phyloP scores from a whole-genome alignment of 805 yeast species.

The Isabelozyma gotoi region DNA sequence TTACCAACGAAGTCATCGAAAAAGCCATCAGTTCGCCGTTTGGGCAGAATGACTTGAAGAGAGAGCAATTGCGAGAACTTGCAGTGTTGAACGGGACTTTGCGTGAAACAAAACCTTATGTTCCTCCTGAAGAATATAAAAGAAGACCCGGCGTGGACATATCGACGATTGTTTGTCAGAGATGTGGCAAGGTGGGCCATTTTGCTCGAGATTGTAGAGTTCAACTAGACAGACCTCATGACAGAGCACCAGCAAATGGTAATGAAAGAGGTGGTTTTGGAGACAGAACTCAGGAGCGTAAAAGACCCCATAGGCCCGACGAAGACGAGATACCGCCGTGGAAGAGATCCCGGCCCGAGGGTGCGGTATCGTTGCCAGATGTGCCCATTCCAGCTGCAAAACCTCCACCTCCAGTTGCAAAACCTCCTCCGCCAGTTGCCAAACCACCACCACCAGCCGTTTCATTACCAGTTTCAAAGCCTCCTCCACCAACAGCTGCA shows the following conservation, averaged over 20 bases:
- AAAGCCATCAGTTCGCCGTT: constrained; percentile 88
- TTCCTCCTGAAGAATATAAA: constrained; percentile 23
- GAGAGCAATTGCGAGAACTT: constrained; percentile 86
- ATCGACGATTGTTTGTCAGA: constrained; percentile 61
- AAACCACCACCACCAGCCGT: constrained; percentile 8
- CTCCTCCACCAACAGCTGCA: constrained; percentile 17
- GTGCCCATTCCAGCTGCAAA: too few relatives aligned
- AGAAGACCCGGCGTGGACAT: constrained; percentile 40
- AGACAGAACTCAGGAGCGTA: neutral
- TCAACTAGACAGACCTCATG: constrained; percentile 1
- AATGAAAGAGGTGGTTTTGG: neutral
- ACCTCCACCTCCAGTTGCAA: constrained; percentile 9
- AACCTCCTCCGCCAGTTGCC: constrained; percentile 9
- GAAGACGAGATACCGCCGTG: constrained; percentile 22
- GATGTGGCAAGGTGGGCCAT: constrained; percentile 85
- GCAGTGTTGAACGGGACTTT: constrained; percentile 94
- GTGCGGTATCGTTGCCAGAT: constrained; percentile 19
- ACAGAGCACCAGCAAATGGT: neutral
- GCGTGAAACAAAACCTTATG: constrained; percentile 69
- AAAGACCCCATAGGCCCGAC: constrained; percentile 2
- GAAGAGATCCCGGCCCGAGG: constrained; percentile 23
- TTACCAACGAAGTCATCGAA: constrained; percentile 73
- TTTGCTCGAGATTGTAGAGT: constrained; percentile 79
- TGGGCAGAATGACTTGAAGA: constrained; percentile 87
- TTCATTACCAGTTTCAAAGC: constrained; percentile 1